Base-by-base conservation (phyloP, 2,329 filamentous ascomycete genomes). In the Penicillium sp. region DNA sequence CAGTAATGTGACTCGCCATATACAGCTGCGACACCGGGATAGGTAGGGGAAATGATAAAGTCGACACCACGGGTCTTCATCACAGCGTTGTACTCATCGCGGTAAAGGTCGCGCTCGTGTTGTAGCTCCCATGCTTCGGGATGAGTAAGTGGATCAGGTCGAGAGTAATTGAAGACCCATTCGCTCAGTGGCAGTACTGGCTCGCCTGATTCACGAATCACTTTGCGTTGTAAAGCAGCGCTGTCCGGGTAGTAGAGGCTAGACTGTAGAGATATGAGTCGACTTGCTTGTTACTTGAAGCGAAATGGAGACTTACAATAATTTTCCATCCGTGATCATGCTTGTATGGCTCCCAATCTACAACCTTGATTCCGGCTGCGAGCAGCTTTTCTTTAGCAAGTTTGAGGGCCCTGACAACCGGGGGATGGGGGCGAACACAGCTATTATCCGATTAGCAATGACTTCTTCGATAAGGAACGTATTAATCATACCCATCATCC, bases 341-440 rank as follows among this genome's bases (percentile, higher is more conserved):
- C 20, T 68, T 66, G 41, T 69, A 71, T 3, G 69, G 69, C n/a
- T 72, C 63, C 69, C 69, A 73, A 50, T 73, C 66, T 7, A 73
- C 58, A n/a, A 72, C 67, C n/a, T 66, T 73, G 54, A 81, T 69
- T 1, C 79, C 79, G 1, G 81, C 73, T 51, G 74, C 76, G n/a
- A 78, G 56, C 1, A 65, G 45, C 59, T 66, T 67, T 40, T 64
- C 45, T 55, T 67, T 66, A 14, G 58, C 61, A 11, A 58, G 37
- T 27, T 54, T 53, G 20, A 65, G 52, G 1, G 56, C 61, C 1
- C 63, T 62, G 26, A 54, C 57, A 8, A 65, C 52, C 3, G 63
- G 87, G 2, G 88, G 86, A 49, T 89, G 88, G 0, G 88, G 87
- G 6, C 72, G 77, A 4, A 88, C 86, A 48, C 85, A 77, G 9